A percentile compares a stretch with the other conserved stretches of the same genome.
Conservation (phyloP, 2,329 filamentous ascomycete species). For the Pyricularia sp. region DNA sequence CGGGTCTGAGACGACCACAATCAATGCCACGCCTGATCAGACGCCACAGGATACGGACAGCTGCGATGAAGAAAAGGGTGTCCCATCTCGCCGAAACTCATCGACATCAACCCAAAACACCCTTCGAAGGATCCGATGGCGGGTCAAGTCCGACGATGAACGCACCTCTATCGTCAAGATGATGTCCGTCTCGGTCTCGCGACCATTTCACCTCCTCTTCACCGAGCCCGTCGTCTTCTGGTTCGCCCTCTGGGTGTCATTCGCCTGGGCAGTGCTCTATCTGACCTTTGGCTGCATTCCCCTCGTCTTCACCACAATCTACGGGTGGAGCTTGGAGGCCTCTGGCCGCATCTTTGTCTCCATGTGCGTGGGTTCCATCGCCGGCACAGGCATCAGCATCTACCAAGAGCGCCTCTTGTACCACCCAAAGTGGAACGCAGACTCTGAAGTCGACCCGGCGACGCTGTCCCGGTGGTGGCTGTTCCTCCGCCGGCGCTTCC, state of each 20-base stretch:
- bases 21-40: not conserved
- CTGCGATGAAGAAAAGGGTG: not conserved
- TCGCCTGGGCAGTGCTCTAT: constrained; percentile 83
- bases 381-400: constrained; percentile 58
- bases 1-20: not conserved
- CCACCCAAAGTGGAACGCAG: constrained; percentile 23
- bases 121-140: constrained; percentile 57
- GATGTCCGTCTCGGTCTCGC: constrained; percentile 59
- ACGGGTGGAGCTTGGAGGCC: constrained; percentile 55
- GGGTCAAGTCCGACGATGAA: constrained; percentile 66
- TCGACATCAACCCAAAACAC: not conserved
- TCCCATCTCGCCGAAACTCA: not conserved
- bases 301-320: constrained; percentile 56
- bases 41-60: not conserved
- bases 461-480: constrained; percentile 24
- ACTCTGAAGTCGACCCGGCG: constrained; percentile 9
- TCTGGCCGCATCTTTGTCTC: constrained; percentile 61
- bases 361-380: constrained; percentile 51
- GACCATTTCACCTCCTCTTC: constrained; percentile 65
- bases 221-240: constrained; percentile 72
- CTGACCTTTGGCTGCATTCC: constrained; percentile 72
- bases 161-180: constrained; percentile 53
- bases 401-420: constrained; percentile 56
- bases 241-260: constrained; percentile 82
- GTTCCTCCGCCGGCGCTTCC: constrained; percentile 31